Conservation (phyloP, 805 yeast genomes). For the Crinitomyces ghanaensis region DNA sequence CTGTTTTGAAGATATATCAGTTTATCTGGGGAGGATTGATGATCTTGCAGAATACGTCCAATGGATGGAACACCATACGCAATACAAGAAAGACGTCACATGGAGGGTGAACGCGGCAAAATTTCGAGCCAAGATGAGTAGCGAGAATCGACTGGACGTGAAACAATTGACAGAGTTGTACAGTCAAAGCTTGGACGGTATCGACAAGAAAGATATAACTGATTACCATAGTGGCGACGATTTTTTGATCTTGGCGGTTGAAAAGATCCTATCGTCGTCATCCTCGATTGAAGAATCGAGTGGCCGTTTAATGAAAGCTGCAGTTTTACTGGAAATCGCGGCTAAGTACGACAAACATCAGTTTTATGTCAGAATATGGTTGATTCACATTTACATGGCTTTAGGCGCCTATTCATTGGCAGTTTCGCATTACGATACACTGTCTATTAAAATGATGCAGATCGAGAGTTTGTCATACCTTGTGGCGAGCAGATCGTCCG, state of each 20-base stretch:
- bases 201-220: constrained; percentile 36
- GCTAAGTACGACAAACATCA: constrained; percentile 52
- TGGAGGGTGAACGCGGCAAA: constrained; percentile 36
- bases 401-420: constrained; percentile 48
- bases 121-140: constrained; percentile 30
- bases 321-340: constrained; percentile 49
- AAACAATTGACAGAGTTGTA: constrained; percentile 30
- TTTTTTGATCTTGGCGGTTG: constrained; percentile 45
- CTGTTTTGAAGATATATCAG: constrained; percentile 48
- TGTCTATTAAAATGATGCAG: constrained; percentile 67
- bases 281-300: constrained; percentile 23
- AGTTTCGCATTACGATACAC: constrained; percentile 35
- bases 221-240: constrained; percentile 68
- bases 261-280: constrained; percentile 23
- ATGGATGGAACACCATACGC: constrained; percentile 13
- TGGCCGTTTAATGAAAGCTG: constrained; percentile 31
- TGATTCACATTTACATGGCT: constrained; percentile 48
- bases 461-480: constrained; percentile 50
- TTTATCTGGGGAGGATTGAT: constrained; percentile 24
- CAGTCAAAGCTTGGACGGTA: constrained; percentile 28
- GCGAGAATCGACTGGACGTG: constrained; percentile 14
- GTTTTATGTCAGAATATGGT: constrained; percentile 60
- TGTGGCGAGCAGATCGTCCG: constrained; percentile 37
- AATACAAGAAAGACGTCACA: constrained; percentile 14
- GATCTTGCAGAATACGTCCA: constrained; percentile 10